Percentiles rank a stretch among this genome's conserved stretches.
These are phyloP conservation scores for Aureobasidium namibiae DNA, from an alignment of 2,329 filamentous ascomycete species.

Conservation along the genomic window DNA sequence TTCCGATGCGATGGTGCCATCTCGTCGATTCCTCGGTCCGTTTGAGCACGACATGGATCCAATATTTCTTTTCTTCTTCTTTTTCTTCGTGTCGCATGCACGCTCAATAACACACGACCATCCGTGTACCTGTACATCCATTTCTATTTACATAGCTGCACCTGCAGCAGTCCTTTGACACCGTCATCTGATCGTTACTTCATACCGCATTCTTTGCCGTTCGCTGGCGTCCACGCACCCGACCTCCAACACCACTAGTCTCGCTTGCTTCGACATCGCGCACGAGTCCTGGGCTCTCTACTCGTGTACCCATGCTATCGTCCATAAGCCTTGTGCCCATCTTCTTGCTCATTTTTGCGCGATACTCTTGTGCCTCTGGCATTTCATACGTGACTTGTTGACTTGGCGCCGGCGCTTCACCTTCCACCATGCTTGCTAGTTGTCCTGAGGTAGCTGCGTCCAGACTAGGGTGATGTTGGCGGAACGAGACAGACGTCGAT, in stretches of 20 bases:
- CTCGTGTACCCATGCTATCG: slow-evolving; percentile 18
- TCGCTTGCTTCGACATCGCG: slow-evolving; percentile 20
- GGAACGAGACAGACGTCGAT: background rate
- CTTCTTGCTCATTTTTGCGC: slow-evolving; percentile 23
- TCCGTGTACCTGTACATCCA: background rate
- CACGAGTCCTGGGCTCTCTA: slow-evolving; percentile 24
- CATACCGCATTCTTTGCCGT: slow-evolving; percentile 7
- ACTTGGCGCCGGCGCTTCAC: slow-evolving; percentile 18
- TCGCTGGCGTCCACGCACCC: slow-evolving; percentile 16
- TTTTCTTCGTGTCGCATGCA: background rate
- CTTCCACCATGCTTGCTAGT: slow-evolving; percentile 7
- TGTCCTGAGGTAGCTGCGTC: background rate
- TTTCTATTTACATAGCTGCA: background rate
- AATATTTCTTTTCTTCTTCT: background rate
- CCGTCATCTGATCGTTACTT: background rate
- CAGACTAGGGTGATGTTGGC: background rate
- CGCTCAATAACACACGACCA: background rate
- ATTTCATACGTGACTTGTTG: slow-evolving; percentile 30
- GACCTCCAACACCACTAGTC: slow-evolving; percentile 15
- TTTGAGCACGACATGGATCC: background rate
- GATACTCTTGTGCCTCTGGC: slow-evolving; percentile 24
- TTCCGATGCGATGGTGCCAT: slow-evolving; percentile 1
- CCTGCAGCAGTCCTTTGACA: background rate
- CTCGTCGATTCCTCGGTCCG: background rate
- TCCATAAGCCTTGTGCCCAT: slow-evolving; percentile 24